phyloP scores from a whole-genome alignment of 495 filamentous ascomycete genomes.

The Penicillium salamii region DNA sequence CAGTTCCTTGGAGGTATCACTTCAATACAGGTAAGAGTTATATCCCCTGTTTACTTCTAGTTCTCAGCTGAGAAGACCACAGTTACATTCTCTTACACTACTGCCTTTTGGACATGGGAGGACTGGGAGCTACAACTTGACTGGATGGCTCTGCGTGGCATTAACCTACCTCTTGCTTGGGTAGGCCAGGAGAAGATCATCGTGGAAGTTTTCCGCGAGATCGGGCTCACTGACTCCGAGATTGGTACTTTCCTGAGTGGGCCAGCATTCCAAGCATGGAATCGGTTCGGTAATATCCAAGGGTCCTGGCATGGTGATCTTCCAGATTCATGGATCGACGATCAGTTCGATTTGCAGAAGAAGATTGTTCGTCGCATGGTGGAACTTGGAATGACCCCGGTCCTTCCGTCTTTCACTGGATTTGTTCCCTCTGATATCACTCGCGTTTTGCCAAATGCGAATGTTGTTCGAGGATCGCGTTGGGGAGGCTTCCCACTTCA shows the following conservation, averaged over 20 bases:
- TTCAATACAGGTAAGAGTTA: constrained; percentile 43
- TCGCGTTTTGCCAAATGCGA: constrained; percentile 39
- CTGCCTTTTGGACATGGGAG: constrained; percentile 52
- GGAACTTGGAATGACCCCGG: constrained; percentile 54
- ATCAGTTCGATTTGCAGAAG: constrained; percentile 46
- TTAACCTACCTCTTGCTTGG: constrained; percentile 54
- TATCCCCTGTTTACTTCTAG: not conserved
- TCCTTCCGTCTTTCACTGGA: constrained; percentile 47
- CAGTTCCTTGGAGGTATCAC: constrained; percentile 54
- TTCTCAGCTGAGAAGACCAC: constrained; percentile 5
- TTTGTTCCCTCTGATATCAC: constrained; percentile 44
- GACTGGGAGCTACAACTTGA: constrained; percentile 55
- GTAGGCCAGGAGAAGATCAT: constrained; percentile 52
- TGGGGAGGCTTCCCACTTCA: constrained; percentile 42
- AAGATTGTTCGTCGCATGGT: constrained; percentile 50
- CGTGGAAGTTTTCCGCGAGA: constrained; percentile 46
- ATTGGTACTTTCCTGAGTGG: constrained; percentile 47
- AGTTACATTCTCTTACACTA: constrained; percentile 56
- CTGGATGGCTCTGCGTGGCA: constrained; percentile 52
- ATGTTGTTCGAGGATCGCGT: constrained; percentile 43
- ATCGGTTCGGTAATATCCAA: constrained; percentile 55
- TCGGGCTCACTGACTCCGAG: constrained; percentile 44
- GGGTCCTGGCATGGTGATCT: constrained; percentile 46
- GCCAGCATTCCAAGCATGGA: constrained; percentile 55
- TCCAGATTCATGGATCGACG: constrained; percentile 44